These are phyloP conservation scores for Clonostachys solani DNA, from an alignment of 2,329 filamentous ascomycete genomes.

Conservation along the genomic window DNA sequence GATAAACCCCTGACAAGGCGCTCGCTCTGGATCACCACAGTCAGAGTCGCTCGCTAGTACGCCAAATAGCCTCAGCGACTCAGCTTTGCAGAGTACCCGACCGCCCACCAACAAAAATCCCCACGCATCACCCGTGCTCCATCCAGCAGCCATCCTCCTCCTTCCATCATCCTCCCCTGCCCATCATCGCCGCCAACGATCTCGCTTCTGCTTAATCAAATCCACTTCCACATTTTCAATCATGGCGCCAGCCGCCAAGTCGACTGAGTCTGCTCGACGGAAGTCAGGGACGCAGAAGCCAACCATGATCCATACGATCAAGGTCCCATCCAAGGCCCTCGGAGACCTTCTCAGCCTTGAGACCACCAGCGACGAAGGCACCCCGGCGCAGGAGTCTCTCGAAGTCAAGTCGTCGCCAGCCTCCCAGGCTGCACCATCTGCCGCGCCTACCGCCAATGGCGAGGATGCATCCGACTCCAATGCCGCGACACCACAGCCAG, in stretches of 20 bases:
- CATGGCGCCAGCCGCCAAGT: constrained; percentile 28
- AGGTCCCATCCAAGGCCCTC: constrained; percentile 44
- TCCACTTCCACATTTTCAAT: not conserved
- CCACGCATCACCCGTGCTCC: not conserved
- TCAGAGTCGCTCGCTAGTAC: not conserved
- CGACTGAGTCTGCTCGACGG: constrained; percentile 25
- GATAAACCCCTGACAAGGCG: not conserved
- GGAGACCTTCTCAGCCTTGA: constrained; percentile 42
- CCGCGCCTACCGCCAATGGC: constrained; percentile 33
- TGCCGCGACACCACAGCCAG: constrained; percentile 52
- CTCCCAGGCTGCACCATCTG: constrained; percentile 28
- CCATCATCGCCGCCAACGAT: not conserved
- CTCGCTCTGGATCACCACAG: not conserved
- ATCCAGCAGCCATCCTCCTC: not conserved
- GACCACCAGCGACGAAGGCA: constrained; percentile 34
- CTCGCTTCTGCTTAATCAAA: not conserved
- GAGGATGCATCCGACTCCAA: constrained; percentile 58
- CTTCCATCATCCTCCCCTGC: not conserved
- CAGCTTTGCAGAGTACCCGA: too few species aligned
- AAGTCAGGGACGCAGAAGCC: constrained; percentile 28
- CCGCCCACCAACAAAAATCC: not conserved
- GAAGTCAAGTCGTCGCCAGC: constrained; percentile 38
- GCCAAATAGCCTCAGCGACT: not conserved
- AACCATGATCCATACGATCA: constrained; percentile 44
- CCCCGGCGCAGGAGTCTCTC: constrained; percentile 28